Conservation (phyloP, 2,329 filamentous ascomycete genomes). For the Colletotrichum nymphaeae region DNA sequence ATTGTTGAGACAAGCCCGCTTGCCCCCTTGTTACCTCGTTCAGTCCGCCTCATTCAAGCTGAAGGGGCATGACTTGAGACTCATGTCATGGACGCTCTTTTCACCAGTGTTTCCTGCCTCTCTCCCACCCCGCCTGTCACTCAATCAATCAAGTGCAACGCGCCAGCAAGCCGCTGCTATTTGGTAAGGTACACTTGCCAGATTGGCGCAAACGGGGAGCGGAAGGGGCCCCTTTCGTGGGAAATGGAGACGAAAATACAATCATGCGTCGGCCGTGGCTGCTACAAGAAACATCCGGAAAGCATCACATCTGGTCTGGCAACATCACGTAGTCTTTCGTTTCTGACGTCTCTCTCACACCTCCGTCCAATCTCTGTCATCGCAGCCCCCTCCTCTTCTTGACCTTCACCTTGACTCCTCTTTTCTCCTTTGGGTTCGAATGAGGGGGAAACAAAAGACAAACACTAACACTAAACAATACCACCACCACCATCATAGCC, state of each 20-base stretch:
- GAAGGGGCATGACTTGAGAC: background rate
- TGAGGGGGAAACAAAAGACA: constrained; percentile 16
- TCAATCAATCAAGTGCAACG: background rate
- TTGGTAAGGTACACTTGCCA: background rate
- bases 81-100: background rate
- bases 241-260: background rate
- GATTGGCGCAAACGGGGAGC: background rate
- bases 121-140: background rate
- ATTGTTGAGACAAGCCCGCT: background rate
- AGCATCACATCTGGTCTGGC: background rate
- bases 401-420: constrained; percentile 8
- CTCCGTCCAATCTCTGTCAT: background rate
- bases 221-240: background rate
- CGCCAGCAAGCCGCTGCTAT: constrained; percentile 4
- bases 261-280: background rate
- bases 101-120: background rate
- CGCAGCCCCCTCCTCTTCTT: background rate
- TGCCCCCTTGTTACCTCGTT: constrained; percentile 17
- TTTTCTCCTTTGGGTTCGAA: background rate
- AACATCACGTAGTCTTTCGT: background rate
- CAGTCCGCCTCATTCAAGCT: background rate
- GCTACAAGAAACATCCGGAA: background rate
- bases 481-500: background rate
- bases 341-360: background rate
- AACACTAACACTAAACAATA: constrained; percentile 15